phyloP scores from a whole-genome alignment of 352 stramenopile species.

The Peronospora tabacina region DNA sequence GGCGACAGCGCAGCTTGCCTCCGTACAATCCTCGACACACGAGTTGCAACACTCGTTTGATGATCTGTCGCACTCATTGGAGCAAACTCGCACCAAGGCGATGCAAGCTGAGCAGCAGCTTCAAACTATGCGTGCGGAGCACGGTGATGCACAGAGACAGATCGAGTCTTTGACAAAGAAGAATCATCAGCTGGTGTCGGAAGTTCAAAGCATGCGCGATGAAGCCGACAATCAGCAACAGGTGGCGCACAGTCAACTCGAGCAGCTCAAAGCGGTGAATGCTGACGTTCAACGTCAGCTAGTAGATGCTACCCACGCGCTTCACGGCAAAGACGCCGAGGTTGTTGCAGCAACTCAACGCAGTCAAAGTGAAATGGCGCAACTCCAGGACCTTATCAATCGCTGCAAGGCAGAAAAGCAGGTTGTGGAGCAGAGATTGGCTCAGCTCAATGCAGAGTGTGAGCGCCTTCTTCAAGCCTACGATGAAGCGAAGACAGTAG shows the following conservation, averaged over 20 bases:
- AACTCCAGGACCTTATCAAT: slow-evolving; percentile 22
- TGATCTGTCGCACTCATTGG: slow-evolving; percentile 38
- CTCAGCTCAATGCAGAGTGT: slow-evolving; percentile 25
- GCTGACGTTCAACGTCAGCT: slow-evolving; percentile 34
- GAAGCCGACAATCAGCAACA: slow-evolving; percentile 43
- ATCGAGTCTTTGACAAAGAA: slow-evolving; percentile 57
- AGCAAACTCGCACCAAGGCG: slow-evolving; percentile 34
- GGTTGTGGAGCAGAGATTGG: slow-evolving; percentile 18
- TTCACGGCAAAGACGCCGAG: slow-evolving; percentile 36
- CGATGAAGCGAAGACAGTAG: slow-evolving; percentile 14
- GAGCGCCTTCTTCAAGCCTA: slow-evolving; percentile 22
- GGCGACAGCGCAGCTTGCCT: slow-evolving; percentile 20
- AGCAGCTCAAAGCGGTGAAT: slow-evolving; percentile 31
- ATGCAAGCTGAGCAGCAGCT: slow-evolving; percentile 43
- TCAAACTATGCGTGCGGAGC: slow-evolving; percentile 27
- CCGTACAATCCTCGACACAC: slow-evolving; percentile 20
- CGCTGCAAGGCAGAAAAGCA: slow-evolving; percentile 26
- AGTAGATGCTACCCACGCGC: slow-evolving; percentile 20
- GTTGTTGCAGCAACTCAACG: slow-evolving; percentile 24
- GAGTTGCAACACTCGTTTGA: slow-evolving; percentile 49
- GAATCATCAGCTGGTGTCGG: slow-evolving; percentile 45
- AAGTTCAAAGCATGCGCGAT: slow-evolving; percentile 42
- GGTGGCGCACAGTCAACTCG: slow-evolving; percentile 21
- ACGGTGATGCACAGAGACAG: slow-evolving; percentile 37
- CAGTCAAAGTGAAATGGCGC: slow-evolving; percentile 29